These are phyloP conservation scores for Sarocladium kiliense DNA, from an alignment of 2,329 filamentous ascomycete species.

Conservation along the genomic window DNA sequence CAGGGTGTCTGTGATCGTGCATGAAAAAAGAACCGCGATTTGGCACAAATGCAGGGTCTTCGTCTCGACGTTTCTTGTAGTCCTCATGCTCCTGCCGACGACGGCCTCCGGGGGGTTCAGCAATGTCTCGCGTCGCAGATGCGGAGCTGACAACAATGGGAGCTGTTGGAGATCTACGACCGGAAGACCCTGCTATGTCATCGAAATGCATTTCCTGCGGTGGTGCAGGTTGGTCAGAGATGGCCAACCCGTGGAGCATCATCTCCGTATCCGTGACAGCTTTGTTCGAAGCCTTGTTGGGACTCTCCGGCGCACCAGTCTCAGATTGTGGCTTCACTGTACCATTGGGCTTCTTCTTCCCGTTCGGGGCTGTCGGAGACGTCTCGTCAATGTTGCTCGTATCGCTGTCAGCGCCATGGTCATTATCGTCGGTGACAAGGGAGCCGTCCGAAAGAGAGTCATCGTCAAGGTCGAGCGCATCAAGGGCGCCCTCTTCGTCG, in stretches of 20 bases:
- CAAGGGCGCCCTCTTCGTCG: constrained; percentile 58
- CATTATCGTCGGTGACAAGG: constrained; percentile 56
- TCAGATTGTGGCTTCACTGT: constrained; percentile 29
- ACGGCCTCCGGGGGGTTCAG: constrained; percentile 60
- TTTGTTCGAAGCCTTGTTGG: constrained; percentile 24
- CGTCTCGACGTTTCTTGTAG: constrained; percentile 80
- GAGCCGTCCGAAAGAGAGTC: constrained; percentile 64
- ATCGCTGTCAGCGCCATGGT: constrained; percentile 56
- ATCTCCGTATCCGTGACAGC: constrained; percentile 48
- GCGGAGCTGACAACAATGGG: constrained; percentile 52
- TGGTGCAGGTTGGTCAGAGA: constrained; percentile 35
- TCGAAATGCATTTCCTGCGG: constrained; percentile 44
- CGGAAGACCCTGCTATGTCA: constrained; percentile 26
- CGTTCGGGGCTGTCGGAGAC: constrained; percentile 42
- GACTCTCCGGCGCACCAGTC: constrained; percentile 25
- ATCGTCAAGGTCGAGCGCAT: constrained; percentile 54
- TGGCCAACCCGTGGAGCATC: constrained; percentile 51
- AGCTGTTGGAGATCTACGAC: constrained; percentile 36
- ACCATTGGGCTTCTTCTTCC: constrained; percentile 37
- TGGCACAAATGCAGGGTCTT: constrained; percentile 89
- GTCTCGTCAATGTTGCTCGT: constrained; percentile 57
- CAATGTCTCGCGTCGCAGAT: constrained; percentile 37
- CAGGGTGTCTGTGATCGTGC: constrained; percentile 83
- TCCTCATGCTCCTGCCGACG: constrained; percentile 85
- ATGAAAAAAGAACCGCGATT: constrained; percentile 95